Evolutionary conservation across 2,329 filamentous ascomycete genomes (phyloP), one percentile per base, ranked within the genome.

Genomic region (Monosporascus sp.): DNA sequence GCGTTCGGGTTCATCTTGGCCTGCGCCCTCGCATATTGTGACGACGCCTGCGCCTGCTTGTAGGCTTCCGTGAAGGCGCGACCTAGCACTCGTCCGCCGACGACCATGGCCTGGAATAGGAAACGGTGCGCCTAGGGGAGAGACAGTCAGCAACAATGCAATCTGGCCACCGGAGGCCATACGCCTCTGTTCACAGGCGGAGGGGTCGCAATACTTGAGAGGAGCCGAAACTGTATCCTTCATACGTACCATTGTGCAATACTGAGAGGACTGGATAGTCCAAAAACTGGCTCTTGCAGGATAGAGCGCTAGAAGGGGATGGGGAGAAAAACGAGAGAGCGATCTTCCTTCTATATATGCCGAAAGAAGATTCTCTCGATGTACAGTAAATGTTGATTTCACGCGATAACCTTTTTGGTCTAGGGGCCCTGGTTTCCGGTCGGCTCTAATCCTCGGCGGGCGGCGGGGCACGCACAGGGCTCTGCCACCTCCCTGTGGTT

Each of bases 21-120:
- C 61, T 87, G 85, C 50, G 89, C 84, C 60, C 86, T 86, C 62
- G 87, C 85, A 72, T 95, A 94, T 70, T 89, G 83, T 58, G 88
- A 89, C 3, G 91, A 88, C 36, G 93, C 93, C 54, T 90, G 85
- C 48, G 94, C 94, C 78, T 99, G 94, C 71, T 90, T 91, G 77
- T 95, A 99, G 61, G 94, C 94, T 76, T 97, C 94, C 65, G 86
- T 78, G 70, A 97, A 94, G 65, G 94, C 92, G 63, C 92, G 90
- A 60, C 92, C 91, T 71, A 99, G 84, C 63, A 97, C 94, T 65
- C 94, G 90, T 58, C 86, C 83, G 77, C 93, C 93, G 67, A 90
- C 91, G 62, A 97, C 72, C 74, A 97, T 85, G 74, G 96, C 91
- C 76, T 95, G 90, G 58, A 90, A 90, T 77, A 99, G 87, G 74